These are phyloP conservation scores for Leishmania guyanensis DNA, from an alignment of 208 protist genomes.

Conservation along the genomic window DNA sequence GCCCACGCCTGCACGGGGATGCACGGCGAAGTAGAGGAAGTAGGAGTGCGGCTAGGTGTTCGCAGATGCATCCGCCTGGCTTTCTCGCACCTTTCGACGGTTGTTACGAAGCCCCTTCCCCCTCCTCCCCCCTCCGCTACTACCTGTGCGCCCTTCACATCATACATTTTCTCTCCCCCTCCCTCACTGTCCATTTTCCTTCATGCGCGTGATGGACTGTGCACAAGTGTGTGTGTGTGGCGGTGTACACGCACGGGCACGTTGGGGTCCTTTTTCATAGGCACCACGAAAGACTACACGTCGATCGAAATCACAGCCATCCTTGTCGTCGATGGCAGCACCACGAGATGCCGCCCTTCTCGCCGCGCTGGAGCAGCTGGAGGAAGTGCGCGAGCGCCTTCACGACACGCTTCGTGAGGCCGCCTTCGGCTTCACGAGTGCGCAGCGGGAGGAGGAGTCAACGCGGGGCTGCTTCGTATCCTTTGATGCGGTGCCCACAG, in stretches of 20 bases:
- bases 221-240: background rate
- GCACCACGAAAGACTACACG: background rate
- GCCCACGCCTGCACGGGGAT: background rate
- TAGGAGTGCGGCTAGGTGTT: background rate
- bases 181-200: background rate
- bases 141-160: background rate
- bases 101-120: background rate
- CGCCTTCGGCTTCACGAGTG: constrained; percentile 45
- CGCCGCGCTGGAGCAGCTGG: constrained; percentile 38
- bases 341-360: constrained; percentile 28
- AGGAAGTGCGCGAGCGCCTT: constrained; percentile 38
- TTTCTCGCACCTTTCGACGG: background rate
- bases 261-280: background rate
- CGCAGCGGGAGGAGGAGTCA: constrained; percentile 55
- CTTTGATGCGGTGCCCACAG: constrained; percentile 51
- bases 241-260: background rate
- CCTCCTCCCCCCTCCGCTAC: background rate
- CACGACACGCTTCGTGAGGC: constrained; percentile 58
- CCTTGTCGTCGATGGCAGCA: constrained; percentile 1
- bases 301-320: background rate
- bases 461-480: constrained; percentile 48
- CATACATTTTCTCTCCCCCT: constrained; percentile 4
- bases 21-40: background rate
- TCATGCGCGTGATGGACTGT: background rate
- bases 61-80: background rate